Evolutionary conservation across 306 rosid species (phyloP).

Genomic region (Glycine soja): DNA sequence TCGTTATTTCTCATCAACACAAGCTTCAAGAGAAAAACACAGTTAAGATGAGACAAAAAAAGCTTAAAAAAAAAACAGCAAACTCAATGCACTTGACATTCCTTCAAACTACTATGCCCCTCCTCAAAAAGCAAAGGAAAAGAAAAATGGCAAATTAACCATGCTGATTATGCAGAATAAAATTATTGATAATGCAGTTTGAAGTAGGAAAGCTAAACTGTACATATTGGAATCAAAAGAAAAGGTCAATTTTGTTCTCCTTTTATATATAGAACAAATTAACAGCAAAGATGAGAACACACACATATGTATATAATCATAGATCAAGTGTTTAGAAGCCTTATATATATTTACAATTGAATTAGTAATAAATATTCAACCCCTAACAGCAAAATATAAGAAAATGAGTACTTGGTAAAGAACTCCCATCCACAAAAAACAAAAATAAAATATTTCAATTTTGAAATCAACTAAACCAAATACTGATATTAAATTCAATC

Average conservation of each 20-base stretch:
- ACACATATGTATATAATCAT: neutral
- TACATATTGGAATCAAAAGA: too few relatives aligned
- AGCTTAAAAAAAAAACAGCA: neutral
- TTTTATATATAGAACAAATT: too few relatives aligned
- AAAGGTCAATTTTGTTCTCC: too few relatives aligned
- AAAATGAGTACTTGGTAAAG: neutral
- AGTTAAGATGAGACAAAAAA: slow-evolving; percentile 9
- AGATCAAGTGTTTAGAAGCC: neutral
- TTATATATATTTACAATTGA: neutral
- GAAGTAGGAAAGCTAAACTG: too few relatives aligned
- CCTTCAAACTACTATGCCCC: too few relatives aligned
- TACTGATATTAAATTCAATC: neutral
- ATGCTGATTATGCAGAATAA: too few relatives aligned
- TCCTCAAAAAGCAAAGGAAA: too few relatives aligned
- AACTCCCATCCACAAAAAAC: neutral
- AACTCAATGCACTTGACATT: too few relatives aligned
- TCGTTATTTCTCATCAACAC: slow-evolving; percentile 52
- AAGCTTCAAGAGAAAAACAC: slow-evolving; percentile 49
- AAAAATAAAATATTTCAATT: neutral
- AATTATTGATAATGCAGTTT: too few relatives aligned
- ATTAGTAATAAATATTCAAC: neutral
- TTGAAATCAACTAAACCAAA: neutral
- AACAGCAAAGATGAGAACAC: too few relatives aligned
- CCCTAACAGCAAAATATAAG: neutral
- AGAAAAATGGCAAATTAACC: too few relatives aligned